Evolutionary conservation across 768 basidiomycete species (phyloP).

Genomic region (Auricularia heimuer): DNA sequence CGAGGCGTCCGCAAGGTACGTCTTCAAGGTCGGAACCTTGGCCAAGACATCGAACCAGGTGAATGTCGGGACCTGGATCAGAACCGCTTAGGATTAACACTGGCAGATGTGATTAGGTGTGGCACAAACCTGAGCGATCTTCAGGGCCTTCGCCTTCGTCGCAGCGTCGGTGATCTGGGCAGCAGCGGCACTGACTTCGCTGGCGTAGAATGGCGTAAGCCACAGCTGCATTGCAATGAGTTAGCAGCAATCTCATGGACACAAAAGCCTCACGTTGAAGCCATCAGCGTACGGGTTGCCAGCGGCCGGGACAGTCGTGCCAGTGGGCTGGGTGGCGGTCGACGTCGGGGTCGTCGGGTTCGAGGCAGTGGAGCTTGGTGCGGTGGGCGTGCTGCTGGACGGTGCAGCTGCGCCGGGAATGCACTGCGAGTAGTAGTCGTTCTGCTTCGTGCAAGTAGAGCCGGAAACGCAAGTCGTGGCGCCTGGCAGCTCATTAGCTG

Average conservation of each 20-base stretch:
- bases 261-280: slow-evolving; percentile 26
- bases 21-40: slow-evolving; percentile 45
- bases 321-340: slow-evolving; percentile 16
- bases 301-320: slow-evolving; percentile 30
- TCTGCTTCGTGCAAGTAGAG: slow-evolving; percentile 9
- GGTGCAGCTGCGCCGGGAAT: slow-evolving; percentile 7
- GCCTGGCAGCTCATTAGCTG: not conserved
- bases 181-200: slow-evolving; percentile 43
- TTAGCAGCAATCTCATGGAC: not conserved
- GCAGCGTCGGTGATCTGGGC: slow-evolving; percentile 39
- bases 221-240: slow-evolving; percentile 16
- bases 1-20: slow-evolving; percentile 45
- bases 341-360: slow-evolving; percentile 14
- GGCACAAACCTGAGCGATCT: slow-evolving; percentile 36
- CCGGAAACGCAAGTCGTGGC: slow-evolving; percentile 10
- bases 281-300: slow-evolving; percentile 43
- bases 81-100: not conserved
- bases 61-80: slow-evolving; percentile 28
- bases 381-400: slow-evolving; percentile 10
- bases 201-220: slow-evolving; percentile 46
- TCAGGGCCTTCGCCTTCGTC: slow-evolving; percentile 38
- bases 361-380: slow-evolving; percentile 7
- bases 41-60: slow-evolving; percentile 50
- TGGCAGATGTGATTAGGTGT: not conserved
- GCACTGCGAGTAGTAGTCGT: slow-evolving; percentile 13